These are phyloP conservation scores for Ocimum tenuiflorum DNA, from an alignment of 257 asterid species.

Conservation along the genomic window DNA sequence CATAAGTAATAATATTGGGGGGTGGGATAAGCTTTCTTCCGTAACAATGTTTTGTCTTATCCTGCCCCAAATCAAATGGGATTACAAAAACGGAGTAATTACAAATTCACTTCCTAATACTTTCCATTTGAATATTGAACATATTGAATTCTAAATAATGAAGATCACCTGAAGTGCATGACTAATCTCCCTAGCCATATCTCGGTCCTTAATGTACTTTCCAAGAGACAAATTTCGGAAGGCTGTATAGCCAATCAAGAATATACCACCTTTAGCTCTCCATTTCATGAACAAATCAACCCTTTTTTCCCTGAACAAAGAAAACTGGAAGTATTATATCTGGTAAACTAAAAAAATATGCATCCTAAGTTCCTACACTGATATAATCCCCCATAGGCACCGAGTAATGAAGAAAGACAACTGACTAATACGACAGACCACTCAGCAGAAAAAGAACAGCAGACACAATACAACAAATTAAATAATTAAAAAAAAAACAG, in stretches of 20 bases:
- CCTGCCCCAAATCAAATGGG: not conserved
- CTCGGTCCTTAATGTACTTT: slow-evolving; percentile 78
- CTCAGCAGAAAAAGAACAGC: slow-evolving; percentile 3
- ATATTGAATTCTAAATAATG: slow-evolving; percentile 8
- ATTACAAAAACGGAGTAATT: not conserved
- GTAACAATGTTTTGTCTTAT: not conserved
- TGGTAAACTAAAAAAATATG: not conserved
- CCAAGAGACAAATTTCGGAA: slow-evolving; percentile 87
- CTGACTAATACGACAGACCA: too few species aligned
- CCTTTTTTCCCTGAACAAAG: slow-evolving; percentile 68
- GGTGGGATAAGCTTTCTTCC: not conserved
- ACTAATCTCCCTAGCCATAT: slow-evolving; percentile 69
- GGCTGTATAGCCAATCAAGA: slow-evolving; percentile 81
- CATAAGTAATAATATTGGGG: not conserved
- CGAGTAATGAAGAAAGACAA: too few species aligned
- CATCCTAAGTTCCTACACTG: not conserved
- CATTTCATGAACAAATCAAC: slow-evolving; percentile 67
- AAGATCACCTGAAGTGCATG: slow-evolving; percentile 67
- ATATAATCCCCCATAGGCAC: too few species aligned
- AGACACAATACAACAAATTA: slow-evolving; percentile 1
- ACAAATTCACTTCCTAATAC: not conserved
- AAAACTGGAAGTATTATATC: slow-evolving; percentile 9
- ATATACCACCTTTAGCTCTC: slow-evolving; percentile 84
- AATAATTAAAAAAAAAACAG: not conserved
- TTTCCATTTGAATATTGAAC: slow-evolving; percentile 14